Percentiles rank a stretch among this genome's conserved stretches.
These are phyloP conservation scores for Scheffersomyces ergatensis DNA, from an alignment of 805 yeast species.

Conservation along the genomic window DNA sequence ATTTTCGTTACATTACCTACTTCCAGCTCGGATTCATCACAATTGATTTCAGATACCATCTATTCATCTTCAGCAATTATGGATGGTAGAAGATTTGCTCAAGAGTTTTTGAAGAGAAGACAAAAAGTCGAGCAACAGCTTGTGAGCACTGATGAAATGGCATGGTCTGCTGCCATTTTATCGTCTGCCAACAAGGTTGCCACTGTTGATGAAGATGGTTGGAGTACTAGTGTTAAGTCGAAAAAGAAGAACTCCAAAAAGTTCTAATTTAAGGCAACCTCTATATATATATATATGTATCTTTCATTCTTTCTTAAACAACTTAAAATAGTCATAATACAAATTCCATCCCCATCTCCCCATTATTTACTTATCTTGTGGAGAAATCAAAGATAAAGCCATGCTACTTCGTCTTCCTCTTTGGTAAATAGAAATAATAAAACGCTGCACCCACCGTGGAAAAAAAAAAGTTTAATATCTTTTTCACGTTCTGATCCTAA, in stretches of 20 bases:
- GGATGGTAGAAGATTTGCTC: constrained; percentile 94
- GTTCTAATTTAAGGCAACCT: constrained; percentile 2
- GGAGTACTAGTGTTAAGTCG: constrained; percentile 41
- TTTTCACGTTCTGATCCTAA: not conserved
- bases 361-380: no score
- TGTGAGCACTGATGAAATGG: constrained; percentile 38
- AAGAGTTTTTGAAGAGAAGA: constrained; percentile 80
- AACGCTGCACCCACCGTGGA: not conserved
- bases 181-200: constrained; percentile 37
- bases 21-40: constrained; percentile 65
- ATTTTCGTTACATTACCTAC: constrained; percentile 79
- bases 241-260: constrained; percentile 31
- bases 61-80: constrained; percentile 84
- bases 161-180: constrained; percentile 73
- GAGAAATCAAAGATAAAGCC: no score
- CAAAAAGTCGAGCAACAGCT: constrained; percentile 61
- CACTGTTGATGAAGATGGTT: constrained; percentile 44
- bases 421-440: not conserved
- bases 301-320: no score
- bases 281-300: no score
- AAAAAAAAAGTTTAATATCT: not conserved
- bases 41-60: constrained; percentile 88
- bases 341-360: no score
- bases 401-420: no score
- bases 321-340: no score